phyloP scores from a whole-genome alignment of 331 rosid species.

The Phaseolus coccineus region DNA sequence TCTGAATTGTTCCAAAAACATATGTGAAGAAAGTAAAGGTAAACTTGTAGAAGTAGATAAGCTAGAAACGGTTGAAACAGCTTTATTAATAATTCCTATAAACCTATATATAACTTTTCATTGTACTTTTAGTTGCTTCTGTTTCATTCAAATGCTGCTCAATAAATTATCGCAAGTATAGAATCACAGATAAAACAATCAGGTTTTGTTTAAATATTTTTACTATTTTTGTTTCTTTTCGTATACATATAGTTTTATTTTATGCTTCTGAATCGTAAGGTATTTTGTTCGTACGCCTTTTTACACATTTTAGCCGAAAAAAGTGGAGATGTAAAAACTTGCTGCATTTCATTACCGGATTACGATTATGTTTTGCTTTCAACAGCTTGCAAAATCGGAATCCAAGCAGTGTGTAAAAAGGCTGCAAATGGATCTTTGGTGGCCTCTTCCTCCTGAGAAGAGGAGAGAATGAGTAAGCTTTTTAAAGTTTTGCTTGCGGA shows the following conservation, averaged over 20 bases:
- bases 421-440: slow-evolving; percentile 21
- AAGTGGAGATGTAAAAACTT: slow-evolving; percentile 6
- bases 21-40: background rate
- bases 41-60: background rate
- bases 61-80: background rate
- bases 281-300: background rate
- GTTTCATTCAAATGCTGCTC: background rate
- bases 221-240: background rate
- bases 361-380: background rate
- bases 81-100: background rate
- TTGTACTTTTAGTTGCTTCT: background rate
- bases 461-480: background rate
- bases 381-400: slow-evolving; percentile 11
- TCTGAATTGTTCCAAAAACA: background rate
- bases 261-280: background rate
- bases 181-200: background rate
- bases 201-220: background rate
- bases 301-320: background rate
- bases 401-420: slow-evolving; percentile 6
- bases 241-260: background rate
- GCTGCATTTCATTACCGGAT: background rate
- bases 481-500: slow-evolving; percentile 34
- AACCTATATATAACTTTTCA: background rate
- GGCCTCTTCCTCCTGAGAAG: slow-evolving; percentile 21
- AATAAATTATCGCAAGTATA: background rate